Percentiles rank a stretch among this genome's conserved stretches.
phyloP scores from a whole-genome alignment of 2,329 filamentous ascomycete genomes.

The Hypoxylon sp. region DNA sequence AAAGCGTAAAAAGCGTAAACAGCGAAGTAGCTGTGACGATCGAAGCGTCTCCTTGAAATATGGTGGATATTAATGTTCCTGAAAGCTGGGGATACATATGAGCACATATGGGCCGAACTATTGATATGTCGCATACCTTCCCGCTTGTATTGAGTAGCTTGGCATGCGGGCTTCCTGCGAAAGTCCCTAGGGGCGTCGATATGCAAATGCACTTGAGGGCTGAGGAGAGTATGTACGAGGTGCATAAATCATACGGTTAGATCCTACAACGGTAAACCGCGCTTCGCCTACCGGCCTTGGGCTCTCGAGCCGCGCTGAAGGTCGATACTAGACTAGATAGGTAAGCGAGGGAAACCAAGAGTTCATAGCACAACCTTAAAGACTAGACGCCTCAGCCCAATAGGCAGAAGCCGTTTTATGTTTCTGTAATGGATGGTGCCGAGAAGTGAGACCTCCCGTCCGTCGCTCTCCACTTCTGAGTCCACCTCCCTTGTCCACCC shows the following conservation, averaged over 20 bases:
- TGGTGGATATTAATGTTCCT: constrained; percentile 17
- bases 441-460: constrained; percentile 14
- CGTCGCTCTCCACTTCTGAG: constrained; percentile 12
- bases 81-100: constrained; percentile 9
- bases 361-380: constrained; percentile 26
- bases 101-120: constrained; percentile 7
- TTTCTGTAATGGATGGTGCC: constrained; percentile 10
- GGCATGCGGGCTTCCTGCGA: constrained; percentile 6
- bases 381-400: constrained; percentile 18
- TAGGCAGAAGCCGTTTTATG: constrained; percentile 20
- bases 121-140: constrained; percentile 20
- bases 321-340: background rate
- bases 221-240: background rate
- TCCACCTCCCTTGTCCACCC: background rate
- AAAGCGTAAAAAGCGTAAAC: background rate
- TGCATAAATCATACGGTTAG: constrained; percentile 5
- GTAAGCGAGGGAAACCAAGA: constrained; percentile 17
- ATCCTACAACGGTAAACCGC: constrained; percentile 8
- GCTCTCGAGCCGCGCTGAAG: constrained; percentile 10
- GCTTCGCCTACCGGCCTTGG: constrained; percentile 6
- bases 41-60: constrained; percentile 13
- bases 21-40: background rate
- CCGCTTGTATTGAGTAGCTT: constrained; percentile 1
- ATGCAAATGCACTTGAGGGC: background rate
- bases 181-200: constrained; percentile 4